Evolutionary conservation across 1,284 basidiomycete species (phyloP).

Genomic region (Malassezia obtusa): DNA sequence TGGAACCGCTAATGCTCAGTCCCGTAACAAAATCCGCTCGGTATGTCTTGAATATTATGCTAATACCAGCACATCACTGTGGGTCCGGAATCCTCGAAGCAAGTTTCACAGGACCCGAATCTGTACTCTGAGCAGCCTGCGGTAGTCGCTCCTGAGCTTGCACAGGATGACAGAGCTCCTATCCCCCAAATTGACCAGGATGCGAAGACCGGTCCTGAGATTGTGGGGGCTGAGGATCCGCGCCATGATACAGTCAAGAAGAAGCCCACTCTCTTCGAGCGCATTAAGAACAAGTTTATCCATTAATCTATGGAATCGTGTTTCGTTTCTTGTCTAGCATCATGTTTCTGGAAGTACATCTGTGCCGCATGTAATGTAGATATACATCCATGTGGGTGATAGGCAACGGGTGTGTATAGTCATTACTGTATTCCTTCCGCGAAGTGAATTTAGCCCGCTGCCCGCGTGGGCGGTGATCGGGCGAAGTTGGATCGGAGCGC

Average conservation of each 20-base stretch:
- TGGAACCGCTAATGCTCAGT: not conserved
- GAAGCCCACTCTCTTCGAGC: constrained; percentile 3
- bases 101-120: constrained; percentile 14
- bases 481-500: too few relatives aligned
- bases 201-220: constrained; percentile 14
- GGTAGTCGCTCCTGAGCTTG: constrained; percentile 16
- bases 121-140: constrained; percentile 15
- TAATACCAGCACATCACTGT: constrained; percentile 15
- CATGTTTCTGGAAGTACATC: not conserved
- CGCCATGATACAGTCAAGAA: constrained; percentile 3
- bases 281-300: constrained; percentile 2
- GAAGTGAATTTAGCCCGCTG: too few relatives aligned
- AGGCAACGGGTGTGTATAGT: too few relatives aligned
- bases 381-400: too few relatives aligned
- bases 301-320: not conserved
- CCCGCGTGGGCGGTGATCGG: too few relatives aligned
- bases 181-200: constrained; percentile 11
- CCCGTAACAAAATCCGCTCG: constrained; percentile 6
- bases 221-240: constrained; percentile 15
- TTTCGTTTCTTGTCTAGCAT: not conserved
- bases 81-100: constrained; percentile 9
- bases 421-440: too few relatives aligned
- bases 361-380: not conserved
- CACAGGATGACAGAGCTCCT: not conserved
- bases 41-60: not conserved